Percentiles rank a stretch among this genome's conserved stretches.
phyloP scores from a whole-genome alignment of 1,284 basidiomycete species.

The Tylopilus sp. region DNA sequence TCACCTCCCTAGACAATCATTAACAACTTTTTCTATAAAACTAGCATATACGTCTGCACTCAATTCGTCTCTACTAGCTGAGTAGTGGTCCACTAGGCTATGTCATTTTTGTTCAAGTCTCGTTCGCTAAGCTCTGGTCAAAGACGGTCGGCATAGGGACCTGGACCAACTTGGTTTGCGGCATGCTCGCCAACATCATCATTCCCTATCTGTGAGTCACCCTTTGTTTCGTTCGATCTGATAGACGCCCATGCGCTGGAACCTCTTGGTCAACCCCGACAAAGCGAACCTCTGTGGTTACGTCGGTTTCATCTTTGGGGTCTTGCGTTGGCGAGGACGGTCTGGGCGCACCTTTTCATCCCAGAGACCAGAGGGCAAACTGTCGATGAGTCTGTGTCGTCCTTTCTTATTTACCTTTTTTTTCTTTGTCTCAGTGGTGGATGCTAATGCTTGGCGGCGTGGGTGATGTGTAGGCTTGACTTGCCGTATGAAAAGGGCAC shows the following conservation, averaged over 20 bases:
- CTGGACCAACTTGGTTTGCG: constrained; percentile 23
- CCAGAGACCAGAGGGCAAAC: too few relatives aligned
- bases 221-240: not conserved
- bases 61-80: not conserved
- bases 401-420: too few relatives aligned
- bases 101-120: constrained; percentile 29
- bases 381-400: too few relatives aligned
- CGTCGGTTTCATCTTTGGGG: constrained; percentile 26
- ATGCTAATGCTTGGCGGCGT: too few relatives aligned
- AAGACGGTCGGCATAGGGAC: constrained; percentile 30
- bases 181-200: constrained; percentile 24
- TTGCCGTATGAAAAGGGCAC: too few relatives aligned
- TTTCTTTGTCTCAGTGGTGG: too few relatives aligned
- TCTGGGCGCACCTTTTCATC: too few relatives aligned
- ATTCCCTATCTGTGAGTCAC: constrained; percentile 30
- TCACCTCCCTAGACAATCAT: too few relatives aligned
- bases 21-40: constrained; percentile 29
- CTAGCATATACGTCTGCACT: constrained; percentile 20
- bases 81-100: constrained; percentile 29
- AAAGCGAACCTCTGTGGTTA: constrained; percentile 29
- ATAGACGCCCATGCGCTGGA: not conserved
- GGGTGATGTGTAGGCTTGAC: too few relatives aligned
- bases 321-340: too few relatives aligned
- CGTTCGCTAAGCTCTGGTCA: constrained; percentile 30
- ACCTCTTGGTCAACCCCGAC: constrained; percentile 28